Evolutionary conservation across 2,329 filamentous ascomycete genomes (phyloP).

Genomic region (Elsinoe perseae): DNA sequence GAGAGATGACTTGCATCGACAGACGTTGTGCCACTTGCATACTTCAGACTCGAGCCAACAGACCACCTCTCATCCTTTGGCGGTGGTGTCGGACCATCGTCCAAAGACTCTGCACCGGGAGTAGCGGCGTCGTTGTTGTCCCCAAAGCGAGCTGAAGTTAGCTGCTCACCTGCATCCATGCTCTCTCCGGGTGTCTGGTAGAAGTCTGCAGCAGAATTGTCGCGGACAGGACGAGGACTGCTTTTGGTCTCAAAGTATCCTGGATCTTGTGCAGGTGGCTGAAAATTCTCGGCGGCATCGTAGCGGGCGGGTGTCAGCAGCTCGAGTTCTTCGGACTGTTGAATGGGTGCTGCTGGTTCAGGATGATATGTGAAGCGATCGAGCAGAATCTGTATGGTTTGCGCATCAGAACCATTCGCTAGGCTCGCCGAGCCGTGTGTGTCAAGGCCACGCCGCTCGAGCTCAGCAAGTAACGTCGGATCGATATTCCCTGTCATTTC

Average conservation of each 20-base stretch:
- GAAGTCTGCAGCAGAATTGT: background rate
- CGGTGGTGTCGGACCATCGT: constrained; percentile 2
- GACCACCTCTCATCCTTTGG: constrained; percentile 12
- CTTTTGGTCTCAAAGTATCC: constrained; percentile 6
- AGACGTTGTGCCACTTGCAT: constrained; percentile 1
- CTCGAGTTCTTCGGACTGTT: constrained; percentile 23
- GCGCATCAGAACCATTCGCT: constrained; percentile 27
- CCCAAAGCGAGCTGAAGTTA: background rate
- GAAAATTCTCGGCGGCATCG: background rate
- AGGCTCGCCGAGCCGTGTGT: constrained; percentile 16
- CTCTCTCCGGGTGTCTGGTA: background rate
- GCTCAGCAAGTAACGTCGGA: constrained; percentile 28
- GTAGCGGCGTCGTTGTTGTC: background rate
- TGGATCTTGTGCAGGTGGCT: background rate
- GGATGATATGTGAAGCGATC: constrained; percentile 24
- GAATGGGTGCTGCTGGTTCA: constrained; percentile 1
- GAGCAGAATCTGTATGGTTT: constrained; percentile 30
- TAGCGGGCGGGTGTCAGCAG: constrained; percentile 18
- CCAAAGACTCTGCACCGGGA: constrained; percentile 7
- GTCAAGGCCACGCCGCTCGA: constrained; percentile 28
- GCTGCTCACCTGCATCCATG: constrained; percentile 6
- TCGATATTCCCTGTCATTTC: constrained; percentile 26
- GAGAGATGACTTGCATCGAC: background rate
- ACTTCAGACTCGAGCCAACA: background rate
- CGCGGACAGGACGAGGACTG: background rate